These are phyloP conservation scores for Vanrija pseudolonga DNA, from an alignment of 1,284 basidiomycete species.

Conservation along the genomic window DNA sequence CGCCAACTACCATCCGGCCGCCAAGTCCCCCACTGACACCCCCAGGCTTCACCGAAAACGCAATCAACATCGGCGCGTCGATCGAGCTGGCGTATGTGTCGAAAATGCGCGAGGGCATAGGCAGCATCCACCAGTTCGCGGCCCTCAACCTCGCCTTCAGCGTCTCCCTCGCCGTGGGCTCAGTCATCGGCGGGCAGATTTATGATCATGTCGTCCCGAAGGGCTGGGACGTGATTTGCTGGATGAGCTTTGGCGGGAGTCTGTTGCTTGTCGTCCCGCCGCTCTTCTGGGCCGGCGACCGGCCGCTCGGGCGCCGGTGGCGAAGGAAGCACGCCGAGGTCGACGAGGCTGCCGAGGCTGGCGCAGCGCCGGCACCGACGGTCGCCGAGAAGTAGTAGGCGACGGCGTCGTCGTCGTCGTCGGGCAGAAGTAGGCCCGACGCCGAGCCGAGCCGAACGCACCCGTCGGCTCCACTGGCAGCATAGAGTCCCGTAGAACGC, in stretches of 20 bases:
- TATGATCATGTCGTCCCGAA: slow-evolving; percentile 28
- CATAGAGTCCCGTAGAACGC: too few relatives aligned
- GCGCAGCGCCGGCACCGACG: too few relatives aligned
- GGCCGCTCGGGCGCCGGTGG: not conserved
- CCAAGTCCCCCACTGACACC: not conserved
- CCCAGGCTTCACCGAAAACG: not conserved
- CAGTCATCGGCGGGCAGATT: slow-evolving; percentile 36
- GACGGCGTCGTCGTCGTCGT: too few relatives aligned
- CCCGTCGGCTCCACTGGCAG: too few relatives aligned
- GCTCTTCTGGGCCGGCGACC: not conserved
- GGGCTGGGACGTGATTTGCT: slow-evolving; percentile 31
- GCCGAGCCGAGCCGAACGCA: too few relatives aligned
- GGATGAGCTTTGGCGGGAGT: slow-evolving; percentile 11
- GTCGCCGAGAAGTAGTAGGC: too few relatives aligned
- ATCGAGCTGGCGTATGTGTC: not conserved
- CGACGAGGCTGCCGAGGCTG: too few relatives aligned
- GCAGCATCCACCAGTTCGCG: slow-evolving; percentile 37
- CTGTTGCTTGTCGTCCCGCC: not conserved
- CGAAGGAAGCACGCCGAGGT: not conserved
- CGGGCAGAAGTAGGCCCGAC: too few relatives aligned
- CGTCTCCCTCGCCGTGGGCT: slow-evolving; percentile 28
- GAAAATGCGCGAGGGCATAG: slow-evolving; percentile 17
- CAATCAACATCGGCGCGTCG: not conserved
- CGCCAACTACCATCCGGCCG: not conserved
- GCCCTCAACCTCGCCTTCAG: slow-evolving; percentile 38